Evolutionary conservation across 2,329 filamentous ascomycete genomes (phyloP), one percentile per base, ranked within the genome.

Genomic region (Penicillium glabrum): DNA sequence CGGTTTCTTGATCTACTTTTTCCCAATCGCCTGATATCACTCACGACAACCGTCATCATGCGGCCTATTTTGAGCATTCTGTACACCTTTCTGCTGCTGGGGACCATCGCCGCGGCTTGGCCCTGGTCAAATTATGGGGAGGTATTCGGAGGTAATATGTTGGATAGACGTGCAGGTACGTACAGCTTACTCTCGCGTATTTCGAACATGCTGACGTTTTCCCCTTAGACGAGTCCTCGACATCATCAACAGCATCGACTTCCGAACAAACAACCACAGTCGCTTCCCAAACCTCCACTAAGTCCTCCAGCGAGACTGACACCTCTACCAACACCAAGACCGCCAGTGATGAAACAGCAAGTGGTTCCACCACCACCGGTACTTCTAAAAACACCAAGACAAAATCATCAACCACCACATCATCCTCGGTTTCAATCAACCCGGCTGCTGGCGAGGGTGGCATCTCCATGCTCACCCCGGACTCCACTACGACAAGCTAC

Each of bases 401-500:
- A 14, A 53, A 56, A 14, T 63, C 66, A 35, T 60, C 60, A 11
- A 58, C 58, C 31, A 68, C 63, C 21, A 66, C 66, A 24, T 68
- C 72, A 24, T 68, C 72, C 4, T 69, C 66, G 5, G 77, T 72
- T 55, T 77, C 74, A 10, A 82, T 84, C 67, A 80, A 86, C 60
- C 72, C 82, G 49, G 78, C 82, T 54, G 69, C 81, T 16, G 82
- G 81, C 23, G 78, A 83, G 3, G 86, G 86, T 46, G 86, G 85
- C 52, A 77, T 88, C 54, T 77, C 79, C 45, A 85, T 89, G 83
- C 75, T 87, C 53, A 86, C 83, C 6, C 86, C 86, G 2, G 75
- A 77, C 49, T 69, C 77, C 9, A 69, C 77, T 9, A 76, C 79
- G 16, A 74, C 80, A 5, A 80, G 81, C 53, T 88, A 83, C 74